Evolutionary conservation across 1,284 basidiomycete genomes (phyloP).

Genomic region (Cutaneotrichosporon cavernicola): DNA sequence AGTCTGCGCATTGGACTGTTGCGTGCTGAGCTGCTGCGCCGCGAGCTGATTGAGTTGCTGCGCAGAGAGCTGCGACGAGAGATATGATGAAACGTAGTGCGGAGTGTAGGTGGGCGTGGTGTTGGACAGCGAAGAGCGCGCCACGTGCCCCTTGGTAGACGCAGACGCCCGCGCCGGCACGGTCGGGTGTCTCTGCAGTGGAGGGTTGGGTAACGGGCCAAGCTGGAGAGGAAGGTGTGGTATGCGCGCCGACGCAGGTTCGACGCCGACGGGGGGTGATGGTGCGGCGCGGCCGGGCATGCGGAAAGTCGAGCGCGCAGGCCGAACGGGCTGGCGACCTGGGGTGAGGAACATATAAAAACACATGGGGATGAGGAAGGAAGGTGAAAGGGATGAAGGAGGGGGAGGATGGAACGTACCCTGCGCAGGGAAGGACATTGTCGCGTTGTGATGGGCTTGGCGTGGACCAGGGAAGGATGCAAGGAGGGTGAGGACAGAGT

Average conservation of each 20-base stretch:
- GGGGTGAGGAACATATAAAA: not conserved
- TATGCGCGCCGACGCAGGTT: not conserved
- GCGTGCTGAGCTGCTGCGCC: not conserved
- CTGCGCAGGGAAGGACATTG: slow-evolving; percentile 1
- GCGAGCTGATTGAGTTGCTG: not conserved
- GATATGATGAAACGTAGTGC: not conserved
- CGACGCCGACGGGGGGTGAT: not conserved
- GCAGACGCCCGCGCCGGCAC: not conserved
- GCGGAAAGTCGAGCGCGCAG: not conserved
- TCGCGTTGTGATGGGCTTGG: not conserved
- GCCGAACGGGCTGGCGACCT: not conserved
- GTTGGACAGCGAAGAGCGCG: not conserved
- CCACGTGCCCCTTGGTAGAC: not conserved
- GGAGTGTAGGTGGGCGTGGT: not conserved
- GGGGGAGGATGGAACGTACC: not conserved
- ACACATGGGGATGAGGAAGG: not conserved
- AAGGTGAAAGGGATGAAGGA: not conserved
- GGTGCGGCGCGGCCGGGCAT: not conserved
- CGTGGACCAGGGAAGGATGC: no score
- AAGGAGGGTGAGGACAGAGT: no score
- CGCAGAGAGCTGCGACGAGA: not conserved
- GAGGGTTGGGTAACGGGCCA: not conserved
- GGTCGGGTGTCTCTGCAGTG: not conserved
- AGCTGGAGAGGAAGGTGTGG: not conserved
- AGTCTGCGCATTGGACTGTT: not conserved